These are phyloP conservation scores for Hyphodiscus sp. DNA, from an alignment of 2,329 filamentous ascomycete species.

Conservation along the genomic window DNA sequence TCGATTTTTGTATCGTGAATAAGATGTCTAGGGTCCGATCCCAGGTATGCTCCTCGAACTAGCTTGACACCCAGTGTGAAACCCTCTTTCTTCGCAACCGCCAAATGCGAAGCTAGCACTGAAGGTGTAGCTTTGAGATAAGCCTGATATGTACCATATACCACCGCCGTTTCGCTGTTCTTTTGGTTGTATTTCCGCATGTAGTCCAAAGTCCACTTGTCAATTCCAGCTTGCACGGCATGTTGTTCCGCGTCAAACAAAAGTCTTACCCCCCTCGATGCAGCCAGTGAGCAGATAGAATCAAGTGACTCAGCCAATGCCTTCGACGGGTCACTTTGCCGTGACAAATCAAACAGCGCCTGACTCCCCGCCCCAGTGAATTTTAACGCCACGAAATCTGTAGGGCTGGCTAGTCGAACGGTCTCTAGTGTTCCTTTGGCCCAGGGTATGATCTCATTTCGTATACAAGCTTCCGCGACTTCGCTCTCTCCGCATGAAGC, in stretches of 20 bases:
- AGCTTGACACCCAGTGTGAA: conserved; percentile 70
- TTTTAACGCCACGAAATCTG: conserved; percentile 50
- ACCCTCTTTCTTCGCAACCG: conserved; percentile 47
- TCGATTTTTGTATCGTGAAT: conserved; percentile 67
- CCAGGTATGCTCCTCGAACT: conserved; percentile 68
- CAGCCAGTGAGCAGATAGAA: conserved; percentile 66
- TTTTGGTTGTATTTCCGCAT: conserved; percentile 69
- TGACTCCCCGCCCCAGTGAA: conserved; percentile 78
- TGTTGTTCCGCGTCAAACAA: conserved; percentile 86
- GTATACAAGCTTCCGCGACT: conserved; percentile 43
- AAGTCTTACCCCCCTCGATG: conserved; percentile 61
- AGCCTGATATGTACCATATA: conserved; percentile 77
- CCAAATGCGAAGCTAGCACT: conserved; percentile 54
- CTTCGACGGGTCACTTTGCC: conserved; percentile 54
- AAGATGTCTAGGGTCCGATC: conserved; percentile 60
- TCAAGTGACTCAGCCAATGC: conserved; percentile 65
- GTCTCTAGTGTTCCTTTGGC: conserved; percentile 67
- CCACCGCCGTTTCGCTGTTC: conserved; percentile 51
- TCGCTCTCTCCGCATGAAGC: conserved; percentile 38
- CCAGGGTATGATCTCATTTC: conserved; percentile 64
- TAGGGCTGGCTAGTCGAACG: conserved; percentile 45
- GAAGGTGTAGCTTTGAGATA: conserved; percentile 61
- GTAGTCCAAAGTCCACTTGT: conserved; percentile 71
- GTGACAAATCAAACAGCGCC: conserved; percentile 60
- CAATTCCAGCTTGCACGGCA: conserved; percentile 70